Evolutionary conservation across 495 filamentous ascomycete species (phyloP).

Genomic region (Aspergillus panamensis): DNA sequence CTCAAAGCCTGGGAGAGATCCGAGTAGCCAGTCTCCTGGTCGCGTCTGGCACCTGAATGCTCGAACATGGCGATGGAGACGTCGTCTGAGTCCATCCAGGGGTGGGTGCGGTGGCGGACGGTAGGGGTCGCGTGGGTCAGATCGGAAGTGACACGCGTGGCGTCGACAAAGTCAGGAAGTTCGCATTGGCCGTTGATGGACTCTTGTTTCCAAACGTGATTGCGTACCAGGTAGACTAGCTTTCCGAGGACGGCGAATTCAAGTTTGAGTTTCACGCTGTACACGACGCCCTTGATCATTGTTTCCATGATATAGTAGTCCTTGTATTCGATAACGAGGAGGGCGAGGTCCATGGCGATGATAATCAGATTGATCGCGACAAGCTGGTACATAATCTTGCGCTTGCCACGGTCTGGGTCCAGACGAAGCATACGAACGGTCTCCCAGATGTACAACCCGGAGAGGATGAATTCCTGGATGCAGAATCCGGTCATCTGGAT

Average conservation of each 20-base stretch:
- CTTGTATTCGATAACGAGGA: slow-evolving; percentile 55
- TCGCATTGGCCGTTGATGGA: slow-evolving; percentile 26
- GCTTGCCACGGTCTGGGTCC: slow-evolving; percentile 41
- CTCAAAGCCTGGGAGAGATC: slow-evolving; percentile 34
- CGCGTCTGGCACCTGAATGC: slow-evolving; percentile 22
- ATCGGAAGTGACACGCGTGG: slow-evolving; percentile 42
- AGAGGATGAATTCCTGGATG: slow-evolving; percentile 60
- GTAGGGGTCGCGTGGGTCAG: slow-evolving; percentile 38
- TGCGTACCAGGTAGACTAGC: slow-evolving; percentile 41
- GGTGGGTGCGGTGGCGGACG: slow-evolving; percentile 22
- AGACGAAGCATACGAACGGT: slow-evolving; percentile 48
- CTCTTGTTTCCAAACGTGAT: slow-evolving; percentile 41
- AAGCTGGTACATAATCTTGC: slow-evolving; percentile 57
- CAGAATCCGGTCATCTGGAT: slow-evolving; percentile 62
- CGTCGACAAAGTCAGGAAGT: slow-evolving; percentile 46
- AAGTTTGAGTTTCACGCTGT: slow-evolving; percentile 64
- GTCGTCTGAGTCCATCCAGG: slow-evolving; percentile 40
- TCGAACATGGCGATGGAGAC: slow-evolving; percentile 48
- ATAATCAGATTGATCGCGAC: slow-evolving; percentile 56
- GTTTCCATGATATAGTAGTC: slow-evolving; percentile 57
- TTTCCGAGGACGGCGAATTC: slow-evolving; percentile 61
- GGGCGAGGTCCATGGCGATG: slow-evolving; percentile 52
- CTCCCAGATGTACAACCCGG: slow-evolving; percentile 57
- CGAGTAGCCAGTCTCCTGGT: slow-evolving; percentile 25
- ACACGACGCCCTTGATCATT: slow-evolving; percentile 57